Base-by-base conservation (phyloP, 352 stramenopile genomes). In the Blastocystis sp. region DNA sequence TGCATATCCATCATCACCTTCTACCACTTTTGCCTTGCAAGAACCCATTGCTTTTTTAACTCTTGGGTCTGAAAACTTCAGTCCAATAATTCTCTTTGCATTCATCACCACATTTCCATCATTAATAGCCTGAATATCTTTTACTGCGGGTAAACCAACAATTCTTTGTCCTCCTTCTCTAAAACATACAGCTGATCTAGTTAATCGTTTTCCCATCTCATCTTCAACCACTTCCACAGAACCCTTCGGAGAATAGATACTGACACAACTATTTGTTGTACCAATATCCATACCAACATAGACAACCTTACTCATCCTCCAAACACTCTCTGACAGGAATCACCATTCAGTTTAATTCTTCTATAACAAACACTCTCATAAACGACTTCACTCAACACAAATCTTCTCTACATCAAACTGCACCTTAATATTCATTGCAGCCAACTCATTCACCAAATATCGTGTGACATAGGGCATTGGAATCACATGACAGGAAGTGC, bases 401-500 rank as follows among this genome's bases (percentile, higher is more conserved):
- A 88, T 89, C 54, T 89, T 89, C 15, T 82, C 66, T 37, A 91
- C 75, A 89, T 90, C 94, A 89, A 99, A 93, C 70, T 94, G 97
- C 91, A 99, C 94, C 92, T 99, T 98, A 91, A 99, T 98, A 91
- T 98, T 98, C 97, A 99, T 99, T 56, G 94, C 97, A 27, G 96
- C 97, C 30, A 99, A 92, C 91, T 99, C 97, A 92, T 99, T 99
- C 54, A 95, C 96, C 54, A 99, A 93, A 91, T 98, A 98, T 22
- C 96, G 93, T 91, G 99, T 99, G 48, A 99, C 97, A 92, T 99
- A 99, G 0, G 97, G 97, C 92, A 99, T 95, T 60, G 96, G 94
- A 17, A 99, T 95, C 22, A 95, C 92, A 40, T 82, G 69, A 56
- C 84, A 91, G 19, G 73, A n/a, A n/a, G 80, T 68, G 13, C 75